Evolutionary conservation across 352 stramenopile species (phyloP).

Genomic region (Globisporangium yorkense): DNA sequence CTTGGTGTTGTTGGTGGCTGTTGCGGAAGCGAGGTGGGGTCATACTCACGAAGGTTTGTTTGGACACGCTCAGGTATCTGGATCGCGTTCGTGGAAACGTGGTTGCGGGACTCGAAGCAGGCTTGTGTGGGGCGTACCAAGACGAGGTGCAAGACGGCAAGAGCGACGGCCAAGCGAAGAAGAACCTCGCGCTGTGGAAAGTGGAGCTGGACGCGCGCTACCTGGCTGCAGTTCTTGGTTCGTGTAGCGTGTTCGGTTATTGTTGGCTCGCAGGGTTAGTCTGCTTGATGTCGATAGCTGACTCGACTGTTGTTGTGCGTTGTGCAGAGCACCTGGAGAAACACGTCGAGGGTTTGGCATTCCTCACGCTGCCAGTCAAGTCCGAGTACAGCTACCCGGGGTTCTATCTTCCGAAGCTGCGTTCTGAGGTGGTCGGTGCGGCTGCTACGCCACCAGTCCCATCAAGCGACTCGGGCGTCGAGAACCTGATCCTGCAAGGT

Average conservation of each 20-base stretch:
- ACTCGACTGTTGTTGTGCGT: neutral
- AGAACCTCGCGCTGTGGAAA: constrained; percentile 45
- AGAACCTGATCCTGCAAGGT: constrained; percentile 35
- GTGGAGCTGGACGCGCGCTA: constrained; percentile 79
- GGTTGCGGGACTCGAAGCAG: constrained; percentile 3
- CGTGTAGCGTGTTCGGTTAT: constrained; percentile 3
- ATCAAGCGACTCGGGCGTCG: neutral
- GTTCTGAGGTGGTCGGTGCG: constrained; percentile 2
- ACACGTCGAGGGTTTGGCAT: constrained; percentile 32
- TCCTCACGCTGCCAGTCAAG: constrained; percentile 32
- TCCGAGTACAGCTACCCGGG: constrained; percentile 45
- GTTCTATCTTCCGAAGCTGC: constrained; percentile 44
- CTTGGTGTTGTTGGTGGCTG: neutral
- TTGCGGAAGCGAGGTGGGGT: neutral
- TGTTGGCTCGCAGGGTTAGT: neutral
- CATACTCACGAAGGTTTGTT: neutral
- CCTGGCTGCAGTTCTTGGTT: constrained; percentile 41
- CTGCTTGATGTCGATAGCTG: neutral
- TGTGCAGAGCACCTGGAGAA: constrained; percentile 37
- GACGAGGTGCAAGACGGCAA: neutral
- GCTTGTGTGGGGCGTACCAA: neutral
- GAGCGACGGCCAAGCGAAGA: constrained; percentile 3
- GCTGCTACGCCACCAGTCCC: neutral
- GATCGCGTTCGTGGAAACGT: constrained; percentile 35
- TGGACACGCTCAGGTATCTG: constrained; percentile 25